These are phyloP conservation scores for Podospora comata DNA, from an alignment of 495 filamentous ascomycete species.

Conservation along the genomic window DNA sequence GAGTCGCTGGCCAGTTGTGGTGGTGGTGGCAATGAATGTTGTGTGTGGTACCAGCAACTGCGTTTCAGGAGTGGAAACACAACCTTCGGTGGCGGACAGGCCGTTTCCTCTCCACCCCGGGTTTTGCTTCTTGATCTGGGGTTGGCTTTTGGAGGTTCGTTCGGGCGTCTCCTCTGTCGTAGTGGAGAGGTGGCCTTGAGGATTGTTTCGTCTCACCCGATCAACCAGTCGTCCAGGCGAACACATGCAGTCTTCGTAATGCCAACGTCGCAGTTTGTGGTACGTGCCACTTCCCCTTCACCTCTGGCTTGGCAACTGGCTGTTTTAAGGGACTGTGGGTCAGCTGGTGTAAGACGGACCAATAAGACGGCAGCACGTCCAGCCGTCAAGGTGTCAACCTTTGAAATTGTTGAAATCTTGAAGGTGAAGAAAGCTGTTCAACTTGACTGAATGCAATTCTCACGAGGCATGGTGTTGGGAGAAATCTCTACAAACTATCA, in stretches of 20 bases:
- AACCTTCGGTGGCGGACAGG: not conserved
- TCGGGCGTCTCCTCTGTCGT: not conserved
- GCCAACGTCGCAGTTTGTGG: conserved; percentile 10
- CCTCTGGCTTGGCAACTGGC: conserved; percentile 3
- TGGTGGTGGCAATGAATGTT: not conserved
- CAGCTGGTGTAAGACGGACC: conserved; percentile 5
- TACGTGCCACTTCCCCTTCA: conserved; percentile 4
- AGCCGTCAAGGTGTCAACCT: conserved; percentile 5
- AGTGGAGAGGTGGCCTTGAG: conserved; percentile 5
- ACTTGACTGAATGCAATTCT: not conserved
- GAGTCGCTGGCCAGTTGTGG: not conserved
- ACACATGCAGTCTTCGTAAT: conserved; percentile 3
- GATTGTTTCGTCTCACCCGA: conserved; percentile 4
- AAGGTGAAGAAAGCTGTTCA: not conserved
- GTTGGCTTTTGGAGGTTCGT: not conserved
- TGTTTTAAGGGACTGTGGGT: not conserved
- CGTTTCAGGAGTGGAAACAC: conserved; percentile 1
- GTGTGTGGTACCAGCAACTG: not conserved
- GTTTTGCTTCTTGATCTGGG: not conserved
- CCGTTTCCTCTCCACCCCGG: not conserved
- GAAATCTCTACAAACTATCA: not conserved
- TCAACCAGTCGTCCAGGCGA: not conserved
- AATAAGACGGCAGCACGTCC: not conserved
- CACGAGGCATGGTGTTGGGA: not conserved
- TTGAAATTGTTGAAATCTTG: not conserved